Percentiles rank a stretch among this genome's conserved stretches.
Evolutionary conservation across 2,329 filamentous ascomycete species (phyloP).

Genomic region (Didymella arachidicola): DNA sequence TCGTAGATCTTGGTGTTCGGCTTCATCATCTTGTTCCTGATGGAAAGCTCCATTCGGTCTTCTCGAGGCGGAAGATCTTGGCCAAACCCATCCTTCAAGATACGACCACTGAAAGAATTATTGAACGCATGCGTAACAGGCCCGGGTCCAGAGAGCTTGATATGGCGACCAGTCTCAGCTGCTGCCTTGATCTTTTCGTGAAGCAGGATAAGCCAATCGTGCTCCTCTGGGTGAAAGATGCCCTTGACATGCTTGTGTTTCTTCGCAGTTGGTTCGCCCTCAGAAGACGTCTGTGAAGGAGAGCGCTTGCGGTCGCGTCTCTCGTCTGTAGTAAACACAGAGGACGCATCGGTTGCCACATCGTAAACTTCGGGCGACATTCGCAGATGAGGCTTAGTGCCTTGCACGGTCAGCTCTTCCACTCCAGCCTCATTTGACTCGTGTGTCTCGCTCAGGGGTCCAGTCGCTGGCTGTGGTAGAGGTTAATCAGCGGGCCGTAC

Average conservation of each 20-base stretch:
- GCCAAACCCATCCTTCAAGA: not conserved
- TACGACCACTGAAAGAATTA: not conserved
- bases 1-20: not conserved
- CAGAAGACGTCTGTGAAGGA: not conserved
- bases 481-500: not conserved
- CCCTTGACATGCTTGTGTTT: not conserved
- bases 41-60: not conserved
- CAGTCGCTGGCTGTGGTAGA: not conserved
- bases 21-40: not conserved
- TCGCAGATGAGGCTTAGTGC: not conserved
- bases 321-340: not conserved
- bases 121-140: not conserved
- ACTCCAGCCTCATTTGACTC: not conserved
- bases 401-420: not conserved
- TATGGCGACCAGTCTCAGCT: not conserved
- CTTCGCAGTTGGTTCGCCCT: not conserved
- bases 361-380: not conserved
- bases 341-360: not conserved
- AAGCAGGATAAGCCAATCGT: not conserved
- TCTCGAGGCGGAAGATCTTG: not conserved
- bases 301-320: not conserved
- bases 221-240: not conserved
- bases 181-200: not conserved
- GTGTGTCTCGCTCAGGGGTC: not conserved
- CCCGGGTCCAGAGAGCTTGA: not conserved